These are phyloP conservation scores for Tulasnella sp. DNA, from an alignment of 768 basidiomycete genomes.

Conservation along the genomic window DNA sequence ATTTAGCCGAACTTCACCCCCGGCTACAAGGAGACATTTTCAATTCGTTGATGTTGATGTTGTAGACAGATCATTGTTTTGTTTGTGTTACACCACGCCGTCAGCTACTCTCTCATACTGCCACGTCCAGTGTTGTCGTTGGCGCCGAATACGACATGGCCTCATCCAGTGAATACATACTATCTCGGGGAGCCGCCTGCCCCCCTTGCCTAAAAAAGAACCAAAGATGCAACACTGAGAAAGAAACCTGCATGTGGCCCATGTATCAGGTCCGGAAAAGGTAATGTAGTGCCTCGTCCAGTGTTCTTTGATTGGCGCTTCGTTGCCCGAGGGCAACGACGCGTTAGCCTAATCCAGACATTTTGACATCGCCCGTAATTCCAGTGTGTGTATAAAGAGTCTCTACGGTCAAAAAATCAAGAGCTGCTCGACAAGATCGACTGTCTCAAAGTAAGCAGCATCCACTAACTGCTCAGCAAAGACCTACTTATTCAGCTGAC, in stretches of 20 bases:
- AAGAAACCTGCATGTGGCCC: conserved; percentile 9
- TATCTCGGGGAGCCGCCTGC: conserved; percentile 15
- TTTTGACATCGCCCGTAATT: not conserved
- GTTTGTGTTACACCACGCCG: not conserved
- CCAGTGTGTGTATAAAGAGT: conserved; percentile 20
- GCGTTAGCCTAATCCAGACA: not conserved
- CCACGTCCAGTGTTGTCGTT: not conserved
- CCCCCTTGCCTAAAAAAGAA: conserved; percentile 20
- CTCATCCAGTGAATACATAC: not conserved
- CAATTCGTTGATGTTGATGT: not conserved
- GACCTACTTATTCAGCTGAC: not conserved
- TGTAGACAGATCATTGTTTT: not conserved
- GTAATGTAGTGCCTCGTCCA: conserved; percentile 8
- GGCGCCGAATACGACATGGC: not conserved
- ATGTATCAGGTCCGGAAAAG: conserved; percentile 14
- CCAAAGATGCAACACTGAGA: conserved; percentile 16
- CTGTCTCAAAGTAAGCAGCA: not conserved
- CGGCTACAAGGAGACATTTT: not conserved
- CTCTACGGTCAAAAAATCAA: not conserved
- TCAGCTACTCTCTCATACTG: not conserved
- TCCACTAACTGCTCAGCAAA: not conserved
- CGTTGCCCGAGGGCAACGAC: not conserved
- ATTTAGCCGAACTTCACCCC: not conserved
- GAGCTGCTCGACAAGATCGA: conserved; percentile 2
- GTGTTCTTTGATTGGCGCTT: not conserved